phyloP scores from a whole-genome alignment of 2,329 filamentous ascomycete species.

The Cryphonectria naterciae region DNA sequence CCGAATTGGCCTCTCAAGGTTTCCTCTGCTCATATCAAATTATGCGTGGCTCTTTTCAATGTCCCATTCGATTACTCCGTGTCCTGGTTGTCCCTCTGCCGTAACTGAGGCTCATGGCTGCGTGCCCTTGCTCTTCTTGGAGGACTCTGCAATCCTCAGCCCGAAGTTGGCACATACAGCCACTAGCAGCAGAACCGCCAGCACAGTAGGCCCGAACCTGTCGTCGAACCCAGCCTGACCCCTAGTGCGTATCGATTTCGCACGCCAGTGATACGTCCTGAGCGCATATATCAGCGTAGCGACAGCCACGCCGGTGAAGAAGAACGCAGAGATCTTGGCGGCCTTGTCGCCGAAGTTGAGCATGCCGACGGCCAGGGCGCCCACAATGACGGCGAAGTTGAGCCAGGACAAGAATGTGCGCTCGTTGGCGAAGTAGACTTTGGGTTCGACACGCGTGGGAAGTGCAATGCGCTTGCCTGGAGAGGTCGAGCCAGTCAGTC shows the following conservation, averaged over 20 bases:
- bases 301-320: conserved; percentile 95
- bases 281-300: conserved; percentile 94
- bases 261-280: conserved; percentile 95
- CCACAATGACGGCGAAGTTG: conserved; percentile 98
- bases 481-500: conserved; percentile 22
- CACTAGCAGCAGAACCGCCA: conserved; percentile 82
- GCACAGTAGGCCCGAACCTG: conserved; percentile 86
- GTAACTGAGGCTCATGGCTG: conserved; percentile 1
- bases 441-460: conserved; percentile 95
- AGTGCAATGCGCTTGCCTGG: conserved; percentile 97
- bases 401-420: conserved; percentile 99
- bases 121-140: conserved; percentile 35
- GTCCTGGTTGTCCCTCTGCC: background rate
- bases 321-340: conserved; percentile 88
- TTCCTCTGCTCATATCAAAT: background rate
- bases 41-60: background rate
- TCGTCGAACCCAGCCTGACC: conserved; percentile 97
- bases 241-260: conserved; percentile 85
- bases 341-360: conserved; percentile 97
- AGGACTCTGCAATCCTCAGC: conserved; percentile 65
- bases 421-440: conserved; percentile 99
- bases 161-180: conserved; percentile 98
- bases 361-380: conserved; percentile 93
- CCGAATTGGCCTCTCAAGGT: background rate
- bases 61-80: background rate